Base-by-base conservation (phyloP, 495 filamentous ascomycete genomes). In the Hypomontagnella submonticulosa region DNA sequence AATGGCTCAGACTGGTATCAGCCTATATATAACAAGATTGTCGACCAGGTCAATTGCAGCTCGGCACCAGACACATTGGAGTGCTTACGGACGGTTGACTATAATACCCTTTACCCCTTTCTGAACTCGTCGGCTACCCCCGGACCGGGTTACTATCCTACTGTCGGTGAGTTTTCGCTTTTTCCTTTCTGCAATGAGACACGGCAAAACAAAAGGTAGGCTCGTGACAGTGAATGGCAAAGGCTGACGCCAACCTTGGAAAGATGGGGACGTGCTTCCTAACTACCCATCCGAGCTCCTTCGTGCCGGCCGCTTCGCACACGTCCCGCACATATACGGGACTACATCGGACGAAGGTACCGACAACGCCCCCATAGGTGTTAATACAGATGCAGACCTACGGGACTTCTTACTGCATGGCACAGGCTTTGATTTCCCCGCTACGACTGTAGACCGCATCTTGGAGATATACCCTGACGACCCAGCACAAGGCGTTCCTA, bases 301-400 rank as follows among this genome's bases (percentile, higher is more conserved):
- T 0, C 48, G 56, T 8, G 19, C 63, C 0, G 78, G 78, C 4
- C 69, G 69, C 3, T 87, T 86, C 67, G 85, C 87, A 13, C 74
- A 78, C 7, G 79, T 90, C 0, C 84, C 84, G 2, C 78, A 88
- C 62, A 81, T 90, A 40, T 71, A 80, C 41, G 87, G 87, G 11
- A 84, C 87, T 27, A 86, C 83, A 49, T 76, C 84, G 34, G 87
- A 90, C 71, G 87, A 90, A 47, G 87, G 87, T 4, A 87, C 84
- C 1, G 78, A 86, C 10, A 88, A 89, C 56, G 82, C 83, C 1
- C 72, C 73, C 2, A 49, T 49, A 9, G 77, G 74, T 7, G 76
- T 85, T 50, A 80, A 85, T 66, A 85, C 75, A 2, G 74, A 74
- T 42, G 48, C 51, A 3, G 74, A 86, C 18, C 78, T 84, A 27